Base-by-base conservation (phyloP, 1,139 yeast genomes). In the Sugiyamaella pinicola region DNA sequence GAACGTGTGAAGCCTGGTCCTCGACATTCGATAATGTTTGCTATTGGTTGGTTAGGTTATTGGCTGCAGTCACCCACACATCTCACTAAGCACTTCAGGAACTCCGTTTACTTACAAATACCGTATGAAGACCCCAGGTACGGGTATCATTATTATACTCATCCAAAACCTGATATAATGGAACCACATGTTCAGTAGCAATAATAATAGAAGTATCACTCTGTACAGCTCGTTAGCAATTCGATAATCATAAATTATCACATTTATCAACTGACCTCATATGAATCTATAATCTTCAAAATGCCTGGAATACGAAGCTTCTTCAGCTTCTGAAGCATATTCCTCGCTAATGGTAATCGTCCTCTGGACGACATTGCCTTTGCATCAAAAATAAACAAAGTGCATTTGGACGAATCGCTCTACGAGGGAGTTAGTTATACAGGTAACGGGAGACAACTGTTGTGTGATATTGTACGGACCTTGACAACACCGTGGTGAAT, bases 281-380 rank as follows among this genome's bases (percentile, higher is more conserved):
- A 52, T n/a, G 86, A 81, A 59, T 91, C 97, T 10, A 87, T 62
- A 13, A 83, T 79, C 40, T 78, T 74, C 49, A 90, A 74, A 18
- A 90, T 78, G 0, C 96, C 95, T 0, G 99, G 99, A 26, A 87
- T 76, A 56, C 84, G 81, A 64, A 90, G 74, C 28, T 83, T 74
- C 64, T 87, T 85, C 59, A 85, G 75, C 64, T 84, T 86, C 52
- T 76, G 79, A 52, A 81, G 75, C 49, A 87, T 79, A 66, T 89
- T 88, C 49, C 75, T 71, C 1, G 93, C 93, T 52, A 85, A 67
- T 9, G 74, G 70, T 29, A 71, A 71, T 17, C 44, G 40, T 6
- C 52, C 52, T 43, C 69, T 67, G 35, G 68, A 69, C 0, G 72
- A 59, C 1, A 79, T 74, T 22, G 78, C 75, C 49, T 69, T 75